A percentile compares a stretch with the other conserved stretches of the same genome.
These are phyloP conservation scores for Sinapis alba DNA, from an alignment of 441 rosid genomes.

Conservation along the genomic window DNA sequence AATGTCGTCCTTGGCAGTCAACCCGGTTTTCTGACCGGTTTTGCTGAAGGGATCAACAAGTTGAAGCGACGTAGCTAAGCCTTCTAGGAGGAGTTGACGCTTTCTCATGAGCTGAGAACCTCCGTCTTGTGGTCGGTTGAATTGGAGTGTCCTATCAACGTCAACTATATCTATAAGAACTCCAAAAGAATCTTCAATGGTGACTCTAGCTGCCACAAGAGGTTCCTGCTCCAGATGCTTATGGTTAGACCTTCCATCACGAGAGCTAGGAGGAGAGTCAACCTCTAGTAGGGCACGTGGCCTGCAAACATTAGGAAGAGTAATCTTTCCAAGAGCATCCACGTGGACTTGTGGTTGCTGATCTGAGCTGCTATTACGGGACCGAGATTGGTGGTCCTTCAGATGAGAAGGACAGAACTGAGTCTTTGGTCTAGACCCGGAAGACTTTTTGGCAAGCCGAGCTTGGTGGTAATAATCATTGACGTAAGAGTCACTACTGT, in stretches of 20 bases:
- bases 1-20: slow-evolving; percentile 67
- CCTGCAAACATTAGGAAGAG: slow-evolving; percentile 50
- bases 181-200: slow-evolving; percentile 60
- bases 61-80: slow-evolving; percentile 80
- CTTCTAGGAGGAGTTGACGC: slow-evolving; percentile 73
- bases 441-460: slow-evolving; percentile 59
- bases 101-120: slow-evolving; percentile 69
- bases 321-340: slow-evolving; percentile 60
- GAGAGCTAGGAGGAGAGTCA: slow-evolving; percentile 55
- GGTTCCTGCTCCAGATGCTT: slow-evolving; percentile 78
- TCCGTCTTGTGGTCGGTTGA: slow-evolving; percentile 74
- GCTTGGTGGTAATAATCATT: slow-evolving; percentile 96
- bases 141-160: slow-evolving; percentile 67
- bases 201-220: slow-evolving; percentile 73
- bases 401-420: slow-evolving; percentile 75
- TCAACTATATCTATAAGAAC: slow-evolving; percentile 71
- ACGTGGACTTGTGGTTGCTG: slow-evolving; percentile 55
- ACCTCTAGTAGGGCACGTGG: slow-evolving; percentile 65
- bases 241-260: slow-evolving; percentile 62
- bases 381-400: slow-evolving; percentile 73
- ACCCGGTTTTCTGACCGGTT: slow-evolving; percentile 51
- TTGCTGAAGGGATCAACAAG: slow-evolving; percentile 84
- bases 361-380: slow-evolving; percentile 62
- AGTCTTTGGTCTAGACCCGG: slow-evolving; percentile 55
- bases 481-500: slow-evolving; percentile 75